Evolutionary conservation across 2,329 filamentous ascomycete genomes (phyloP).

Genomic region (Fusarium luffae): DNA sequence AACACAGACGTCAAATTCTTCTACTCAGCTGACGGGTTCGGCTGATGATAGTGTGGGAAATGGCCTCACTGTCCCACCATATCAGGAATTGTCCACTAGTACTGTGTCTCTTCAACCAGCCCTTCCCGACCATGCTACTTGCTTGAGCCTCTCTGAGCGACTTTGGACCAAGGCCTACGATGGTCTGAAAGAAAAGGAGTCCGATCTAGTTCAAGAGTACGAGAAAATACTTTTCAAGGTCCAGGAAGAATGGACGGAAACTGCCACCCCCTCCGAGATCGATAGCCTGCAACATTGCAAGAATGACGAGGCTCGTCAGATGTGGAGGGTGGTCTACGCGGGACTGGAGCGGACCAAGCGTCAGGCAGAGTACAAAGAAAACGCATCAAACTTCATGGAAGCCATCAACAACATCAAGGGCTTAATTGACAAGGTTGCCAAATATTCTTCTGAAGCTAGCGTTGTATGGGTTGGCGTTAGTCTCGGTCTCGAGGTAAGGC

Average conservation of each 20-base stretch:
- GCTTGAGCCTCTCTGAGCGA: background rate
- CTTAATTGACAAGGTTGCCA: background rate
- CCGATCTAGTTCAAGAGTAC: conserved; percentile 34
- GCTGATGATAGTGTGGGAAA: too few relatives aligned
- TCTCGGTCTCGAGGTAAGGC: background rate
- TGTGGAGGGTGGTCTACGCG: background rate
- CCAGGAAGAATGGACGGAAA: background rate
- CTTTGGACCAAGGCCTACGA: conserved; percentile 41
- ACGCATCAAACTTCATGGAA: background rate
- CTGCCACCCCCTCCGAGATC: background rate
- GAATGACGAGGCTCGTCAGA: background rate
- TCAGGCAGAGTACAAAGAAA: background rate
- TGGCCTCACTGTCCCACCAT: rapidly evolving
- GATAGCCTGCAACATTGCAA: background rate
- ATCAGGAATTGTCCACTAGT: too few relatives aligned
- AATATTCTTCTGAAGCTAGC: background rate
- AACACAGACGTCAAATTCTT: too few relatives aligned
- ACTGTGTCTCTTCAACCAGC: too few relatives aligned
- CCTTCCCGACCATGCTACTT: too few relatives aligned
- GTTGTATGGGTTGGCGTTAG: background rate
- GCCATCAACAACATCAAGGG: background rate
- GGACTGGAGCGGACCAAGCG: background rate
- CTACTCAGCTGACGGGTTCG: too few relatives aligned
- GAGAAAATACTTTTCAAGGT: conserved; percentile 26
- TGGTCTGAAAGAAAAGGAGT: conserved; percentile 23